Conservation (phyloP, 2,329 filamentous ascomycete genomes). For the Ceratocystiopsis minuta region DNA sequence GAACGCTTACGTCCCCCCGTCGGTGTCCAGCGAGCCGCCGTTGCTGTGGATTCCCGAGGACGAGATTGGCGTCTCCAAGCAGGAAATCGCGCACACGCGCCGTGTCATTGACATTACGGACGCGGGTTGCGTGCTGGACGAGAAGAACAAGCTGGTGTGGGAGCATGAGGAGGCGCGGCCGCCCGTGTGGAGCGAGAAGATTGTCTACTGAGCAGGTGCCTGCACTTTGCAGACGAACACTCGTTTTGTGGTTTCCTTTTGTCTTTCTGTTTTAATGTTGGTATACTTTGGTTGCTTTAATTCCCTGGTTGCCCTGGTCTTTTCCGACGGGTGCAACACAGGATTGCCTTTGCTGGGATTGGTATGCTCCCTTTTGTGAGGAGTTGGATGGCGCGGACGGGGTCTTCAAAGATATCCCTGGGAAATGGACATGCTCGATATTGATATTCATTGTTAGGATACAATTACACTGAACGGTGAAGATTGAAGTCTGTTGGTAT, state of each 20-base stretch:
- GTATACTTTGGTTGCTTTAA: not conserved
- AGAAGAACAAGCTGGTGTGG: constrained; percentile 37
- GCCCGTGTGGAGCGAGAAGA: constrained; percentile 20
- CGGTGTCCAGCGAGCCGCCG: constrained; percentile 42
- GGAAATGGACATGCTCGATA: not conserved
- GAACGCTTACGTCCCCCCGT: constrained; percentile 58
- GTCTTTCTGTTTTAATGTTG: not conserved
- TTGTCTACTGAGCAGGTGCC: constrained; percentile 13
- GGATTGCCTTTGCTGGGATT: no score
- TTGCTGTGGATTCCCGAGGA: constrained; percentile 78
- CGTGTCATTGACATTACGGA: constrained; percentile 65
- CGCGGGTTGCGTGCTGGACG: constrained; percentile 51
- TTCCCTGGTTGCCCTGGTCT: not conserved
- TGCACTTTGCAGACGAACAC: no score
- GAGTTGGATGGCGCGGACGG: constrained; percentile 2
- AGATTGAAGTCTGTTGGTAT: no score
- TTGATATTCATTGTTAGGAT: not conserved
- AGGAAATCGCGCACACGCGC: constrained; percentile 57
- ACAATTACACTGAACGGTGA: not conserved
- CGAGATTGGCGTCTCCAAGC: constrained; percentile 50
- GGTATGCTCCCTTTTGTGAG: not conserved
- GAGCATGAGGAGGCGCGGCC: constrained; percentile 17
- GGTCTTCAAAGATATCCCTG: constrained; percentile 7
- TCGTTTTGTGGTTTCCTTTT: no score
- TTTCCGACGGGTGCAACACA: not conserved